Base-by-base conservation (phyloP, 495 filamentous ascomycete genomes). In the Halenospora varia region DNA sequence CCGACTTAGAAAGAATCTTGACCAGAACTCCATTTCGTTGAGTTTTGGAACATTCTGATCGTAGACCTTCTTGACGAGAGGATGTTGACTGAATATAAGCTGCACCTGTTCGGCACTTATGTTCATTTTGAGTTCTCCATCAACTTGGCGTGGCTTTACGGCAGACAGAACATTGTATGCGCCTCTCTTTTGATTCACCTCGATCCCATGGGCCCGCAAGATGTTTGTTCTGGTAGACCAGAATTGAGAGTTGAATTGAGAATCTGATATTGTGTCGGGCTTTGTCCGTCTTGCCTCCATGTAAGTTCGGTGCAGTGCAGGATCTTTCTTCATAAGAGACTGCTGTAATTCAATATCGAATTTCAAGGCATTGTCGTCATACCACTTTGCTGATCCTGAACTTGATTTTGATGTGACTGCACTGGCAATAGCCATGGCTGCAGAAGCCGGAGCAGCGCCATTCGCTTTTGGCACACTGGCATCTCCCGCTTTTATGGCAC, bases 61-160 rank as follows among this genome's bases (percentile, higher is more conserved):
- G 68, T 96, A 98, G 8, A 94, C 92, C 10, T 84, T 82, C 67
- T 88, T 89, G 50, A 97, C 88, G 9, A 98, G 77, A 10, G 94
- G 90, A 70, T 98, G 92, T 68, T 97, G 93, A 48, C 82, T 82
- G 69, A 98, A 92, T 54, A 98, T 94, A 56, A 95, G 80, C 66
- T 90, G 85, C 54, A 97, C 90, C 68, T 97, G 93, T 72, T 97
- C 94, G 58, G 90, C 87, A 66, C 82, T 92, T 49, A 98, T 86
- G 67, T 87, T 92, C 61, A 98, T 75, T 70, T 87, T 89, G 10
- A 84, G 78, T 54, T 86, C 82, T 52, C 85, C 87, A 66, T 94
- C 87, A 54, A 89, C 88, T 3, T 84, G 81, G 24, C 83, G 82
- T 11, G 90, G 87, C 70, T 93, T 96, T 53, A 98, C 81, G n/a